Evolutionary conservation across 768 basidiomycete species (phyloP).

Genomic region (Mycena olivaceomarginata): DNA sequence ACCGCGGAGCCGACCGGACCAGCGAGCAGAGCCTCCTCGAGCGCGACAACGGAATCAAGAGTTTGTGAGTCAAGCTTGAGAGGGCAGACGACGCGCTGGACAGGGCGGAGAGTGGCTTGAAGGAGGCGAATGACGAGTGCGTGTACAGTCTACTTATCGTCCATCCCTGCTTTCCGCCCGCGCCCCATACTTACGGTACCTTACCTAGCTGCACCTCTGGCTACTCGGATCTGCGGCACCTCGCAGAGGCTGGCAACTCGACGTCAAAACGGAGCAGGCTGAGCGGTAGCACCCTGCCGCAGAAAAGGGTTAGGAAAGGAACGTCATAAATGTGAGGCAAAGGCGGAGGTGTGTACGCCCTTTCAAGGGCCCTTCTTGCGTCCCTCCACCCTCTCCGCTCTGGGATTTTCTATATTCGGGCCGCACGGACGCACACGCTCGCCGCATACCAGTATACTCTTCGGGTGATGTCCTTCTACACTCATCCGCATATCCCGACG

Average conservation of each 20-base stretch:
- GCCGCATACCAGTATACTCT: neutral
- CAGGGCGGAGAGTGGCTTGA: conserved; percentile 68
- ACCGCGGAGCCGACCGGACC: conserved; percentile 60
- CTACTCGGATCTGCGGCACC: neutral
- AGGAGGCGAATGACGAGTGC: conserved; percentile 86
- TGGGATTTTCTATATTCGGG: neutral
- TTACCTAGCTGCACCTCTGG: neutral
- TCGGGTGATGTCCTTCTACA: neutral
- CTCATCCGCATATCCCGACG: neutral
- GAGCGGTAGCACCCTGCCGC: conserved; percentile 24
- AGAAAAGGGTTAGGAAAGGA: neutral
- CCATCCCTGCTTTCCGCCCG: neutral
- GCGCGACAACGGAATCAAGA: conserved; percentile 80
- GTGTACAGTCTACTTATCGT: conserved; percentile 53
- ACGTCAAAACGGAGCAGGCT: conserved; percentile 32
- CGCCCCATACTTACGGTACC: neutral
- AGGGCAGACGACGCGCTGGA: conserved; percentile 62
- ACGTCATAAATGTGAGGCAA: conserved; percentile 35
- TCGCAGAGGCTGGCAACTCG: conserved; percentile 15
- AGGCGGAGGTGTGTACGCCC: conserved; percentile 32
- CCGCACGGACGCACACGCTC: too few relatives aligned
- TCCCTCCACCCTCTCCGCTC: neutral
- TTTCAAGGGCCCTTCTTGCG: neutral
- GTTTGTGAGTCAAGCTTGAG: conserved; percentile 72
- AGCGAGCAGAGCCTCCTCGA: conserved; percentile 73